phyloP scores from a whole-genome alignment of 176 grass and related monocot genomes.

The Musa schizocarpa region DNA sequence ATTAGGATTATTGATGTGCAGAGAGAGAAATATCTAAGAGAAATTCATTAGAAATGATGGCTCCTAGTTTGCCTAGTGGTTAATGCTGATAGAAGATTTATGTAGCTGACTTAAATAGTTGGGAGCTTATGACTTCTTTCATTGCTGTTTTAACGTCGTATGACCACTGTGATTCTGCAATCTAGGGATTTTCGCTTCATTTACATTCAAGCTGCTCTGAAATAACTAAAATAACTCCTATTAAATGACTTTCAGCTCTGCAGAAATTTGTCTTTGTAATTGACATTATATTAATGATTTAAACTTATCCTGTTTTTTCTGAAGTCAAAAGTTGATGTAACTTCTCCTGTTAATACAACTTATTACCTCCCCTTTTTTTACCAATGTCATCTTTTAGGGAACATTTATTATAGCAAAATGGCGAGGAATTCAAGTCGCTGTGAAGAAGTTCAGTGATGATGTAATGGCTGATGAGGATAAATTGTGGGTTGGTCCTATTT shows the following conservation, averaged over 20 bases:
- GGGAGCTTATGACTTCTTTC: not conserved
- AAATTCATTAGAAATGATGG: not conserved
- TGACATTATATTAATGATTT: not conserved
- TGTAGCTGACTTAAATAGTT: not conserved
- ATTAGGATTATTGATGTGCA: not conserved
- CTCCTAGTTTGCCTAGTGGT: not conserved
- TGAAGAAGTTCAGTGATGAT: slow-evolving; percentile 87
- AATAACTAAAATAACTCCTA: not conserved
- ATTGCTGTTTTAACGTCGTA: not conserved
- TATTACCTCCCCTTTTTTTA: slow-evolving; percentile 8
- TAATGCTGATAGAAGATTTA: not conserved
- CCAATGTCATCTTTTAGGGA: slow-evolving; percentile 42
- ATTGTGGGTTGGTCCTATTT: slow-evolving; percentile 72
- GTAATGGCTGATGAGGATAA: slow-evolving; percentile 63
- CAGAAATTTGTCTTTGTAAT: not conserved
- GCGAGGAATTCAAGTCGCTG: slow-evolving; percentile 73
- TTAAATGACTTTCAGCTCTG: not conserved
- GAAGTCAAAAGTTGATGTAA: too few species aligned
- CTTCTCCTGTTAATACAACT: too few species aligned
- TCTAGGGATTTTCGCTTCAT: too few species aligned
- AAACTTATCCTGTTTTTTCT: too few species aligned
- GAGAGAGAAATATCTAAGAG: not conserved
- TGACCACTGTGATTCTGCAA: too few species aligned
- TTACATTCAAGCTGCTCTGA: not conserved
- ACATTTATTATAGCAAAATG: slow-evolving; percentile 72